Evolutionary conservation across 208 protist genomes (phyloP).

Genomic region (Entamoeba moshkovskii): DNA sequence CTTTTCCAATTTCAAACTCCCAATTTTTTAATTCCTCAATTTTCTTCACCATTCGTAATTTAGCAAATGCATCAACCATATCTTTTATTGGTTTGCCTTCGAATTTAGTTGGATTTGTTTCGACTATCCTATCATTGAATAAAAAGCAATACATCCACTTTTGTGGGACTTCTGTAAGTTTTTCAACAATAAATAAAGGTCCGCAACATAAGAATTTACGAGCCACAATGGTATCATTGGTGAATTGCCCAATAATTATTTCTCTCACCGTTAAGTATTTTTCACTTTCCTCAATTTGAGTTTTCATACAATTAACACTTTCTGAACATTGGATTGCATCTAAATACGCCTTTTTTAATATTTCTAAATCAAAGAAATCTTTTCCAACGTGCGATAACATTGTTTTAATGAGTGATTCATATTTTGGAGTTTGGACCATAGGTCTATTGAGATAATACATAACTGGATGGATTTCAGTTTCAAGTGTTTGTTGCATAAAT

Average conservation of each 20-base stretch:
- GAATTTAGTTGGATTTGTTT: background rate
- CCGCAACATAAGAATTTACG: background rate
- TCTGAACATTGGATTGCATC: background rate
- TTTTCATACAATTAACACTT: background rate
- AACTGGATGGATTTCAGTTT: background rate
- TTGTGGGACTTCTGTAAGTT: background rate
- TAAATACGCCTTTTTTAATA: background rate
- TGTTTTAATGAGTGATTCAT: background rate
- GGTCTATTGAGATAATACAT: background rate
- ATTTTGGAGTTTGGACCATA: background rate
- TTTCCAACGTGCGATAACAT: background rate
- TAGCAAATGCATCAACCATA: background rate
- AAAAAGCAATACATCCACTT: background rate
- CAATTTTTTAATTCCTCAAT: background rate
- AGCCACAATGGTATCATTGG: background rate
- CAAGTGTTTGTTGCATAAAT: background rate
- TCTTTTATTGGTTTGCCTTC: background rate
- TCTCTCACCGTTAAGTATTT: background rate
- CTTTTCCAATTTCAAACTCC: background rate
- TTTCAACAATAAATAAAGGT: background rate
- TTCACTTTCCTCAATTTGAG: background rate
- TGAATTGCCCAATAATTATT: background rate
- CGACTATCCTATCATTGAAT: background rate
- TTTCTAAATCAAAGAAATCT: background rate
- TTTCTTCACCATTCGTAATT: background rate